phyloP scores from a whole-genome alignment of 129 eudicot genomes.

The Silybum marianum region DNA sequence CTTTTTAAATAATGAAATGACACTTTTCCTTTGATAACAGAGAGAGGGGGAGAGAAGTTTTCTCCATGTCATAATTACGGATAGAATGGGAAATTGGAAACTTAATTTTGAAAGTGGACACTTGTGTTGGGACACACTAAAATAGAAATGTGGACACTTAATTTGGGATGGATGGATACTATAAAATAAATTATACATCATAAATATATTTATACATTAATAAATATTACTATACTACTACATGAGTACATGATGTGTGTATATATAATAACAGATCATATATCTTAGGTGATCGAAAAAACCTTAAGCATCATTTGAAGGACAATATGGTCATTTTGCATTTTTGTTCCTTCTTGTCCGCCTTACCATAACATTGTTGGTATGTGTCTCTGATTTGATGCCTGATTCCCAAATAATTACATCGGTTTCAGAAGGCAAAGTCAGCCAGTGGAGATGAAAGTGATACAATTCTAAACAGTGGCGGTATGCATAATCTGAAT shows the following conservation, averaged over 20 bases:
- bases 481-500: slow-evolving; percentile 44
- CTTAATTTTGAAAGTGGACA: too few relatives aligned
- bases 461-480: slow-evolving; percentile 47
- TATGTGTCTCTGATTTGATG: slow-evolving; percentile 3
- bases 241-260: background rate
- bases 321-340: background rate
- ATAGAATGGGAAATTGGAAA: too few relatives aligned
- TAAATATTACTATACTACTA: background rate
- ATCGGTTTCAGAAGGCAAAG: slow-evolving; percentile 57
- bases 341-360: background rate
- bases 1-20: too few relatives aligned
- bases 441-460: slow-evolving; percentile 52
- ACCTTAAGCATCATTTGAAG: background rate
- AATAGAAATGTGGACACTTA: too few relatives aligned
- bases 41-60: too few relatives aligned
- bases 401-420: slow-evolving; percentile 20
- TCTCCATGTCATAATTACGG: too few relatives aligned
- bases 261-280: background rate
- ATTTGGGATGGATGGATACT: too few relatives aligned
- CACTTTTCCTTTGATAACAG: too few relatives aligned
- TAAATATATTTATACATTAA: background rate
- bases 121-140: too few relatives aligned
- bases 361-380: background rate
- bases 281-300: background rate
- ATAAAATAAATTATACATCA: background rate